Evolutionary conservation across 306 rosid species (phyloP), one percentile per base, ranked within the genome.

Genomic region (Trifolium repens): DNA sequence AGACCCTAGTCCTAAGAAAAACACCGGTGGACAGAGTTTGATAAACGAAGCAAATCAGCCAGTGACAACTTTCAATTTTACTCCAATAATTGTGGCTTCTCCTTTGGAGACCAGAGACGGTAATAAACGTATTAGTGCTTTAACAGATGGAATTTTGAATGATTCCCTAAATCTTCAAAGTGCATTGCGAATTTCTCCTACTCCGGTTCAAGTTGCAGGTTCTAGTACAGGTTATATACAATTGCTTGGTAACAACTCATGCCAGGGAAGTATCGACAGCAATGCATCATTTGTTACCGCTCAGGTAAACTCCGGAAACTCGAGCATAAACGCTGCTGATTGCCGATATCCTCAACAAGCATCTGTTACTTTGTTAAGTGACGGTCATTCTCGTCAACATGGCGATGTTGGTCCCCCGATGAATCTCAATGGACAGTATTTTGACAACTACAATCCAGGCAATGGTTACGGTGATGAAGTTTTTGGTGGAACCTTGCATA

Each of bases 1-100:
- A 67, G 91, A 89, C 52, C 71, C 84, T 67, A 77, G 67, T 85
- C 79, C 84, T 26, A 81, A 69, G 75, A 82, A 73, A 81, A 81
- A 71, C 81, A 32, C 66, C 30, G 60, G 76, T 60, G 87, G 83
- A 69, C 82, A 76, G 74, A 79, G 73, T 83, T 74, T 60, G 64
- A 66, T 67, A 49, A 76, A 63, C 81, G 94, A 84, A 79, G 69
- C 85, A 76, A 62, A 75, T 91, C 81, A 80, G 12, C 65, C 67
- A 1, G 94, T 76, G 73, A 64, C 80, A 42, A 65, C 64, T 79
- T 72, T 69, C 81, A 78, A 52, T 66, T 35, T 77, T 13, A 9
- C 70, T 54, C 78, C 85, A 26, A 58, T 78, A 42, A 72, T 62
- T 71, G 60, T 27, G 17, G 72, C 71, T 37, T 73, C 68, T 72